phyloP scores from a whole-genome alignment of 805 yeast species.

The Wickerhamiella australiensis region DNA sequence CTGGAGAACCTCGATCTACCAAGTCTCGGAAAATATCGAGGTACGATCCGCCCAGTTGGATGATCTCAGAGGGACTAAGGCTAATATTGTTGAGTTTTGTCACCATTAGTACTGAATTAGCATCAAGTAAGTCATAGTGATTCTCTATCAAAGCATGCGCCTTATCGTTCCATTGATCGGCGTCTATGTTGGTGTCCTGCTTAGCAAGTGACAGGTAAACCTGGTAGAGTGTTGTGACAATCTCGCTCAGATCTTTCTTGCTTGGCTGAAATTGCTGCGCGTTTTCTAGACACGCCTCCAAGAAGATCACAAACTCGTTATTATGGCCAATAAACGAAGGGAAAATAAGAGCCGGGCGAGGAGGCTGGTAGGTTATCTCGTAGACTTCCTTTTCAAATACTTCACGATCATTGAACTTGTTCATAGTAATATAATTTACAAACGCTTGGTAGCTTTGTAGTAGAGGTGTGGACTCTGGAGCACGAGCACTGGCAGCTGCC shows the following conservation, averaged over 20 bases:
- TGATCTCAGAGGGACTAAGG: constrained; percentile 16
- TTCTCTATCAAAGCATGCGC: constrained; percentile 43
- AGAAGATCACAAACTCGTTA: constrained; percentile 75
- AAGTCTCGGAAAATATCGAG: constrained; percentile 56
- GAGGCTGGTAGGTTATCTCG: constrained; percentile 59
- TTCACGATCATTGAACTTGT: constrained; percentile 18
- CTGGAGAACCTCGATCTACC: constrained; percentile 45
- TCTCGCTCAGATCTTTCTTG: constrained; percentile 54
- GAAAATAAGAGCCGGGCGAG: constrained; percentile 76
- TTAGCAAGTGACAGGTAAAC: constrained; percentile 43
- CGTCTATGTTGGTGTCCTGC: constrained; percentile 29
- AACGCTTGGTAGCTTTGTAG: constrained; percentile 47
- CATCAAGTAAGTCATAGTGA: constrained; percentile 41
- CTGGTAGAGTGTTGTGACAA: constrained; percentile 70
- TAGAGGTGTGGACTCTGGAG: constrained; percentile 24
- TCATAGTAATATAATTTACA: constrained; percentile 37
- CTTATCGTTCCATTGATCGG: constrained; percentile 51
- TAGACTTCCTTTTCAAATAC: constrained; percentile 15
- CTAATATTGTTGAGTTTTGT: constrained; percentile 23
- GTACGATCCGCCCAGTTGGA: constrained; percentile 33
- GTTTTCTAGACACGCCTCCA: constrained; percentile 80
- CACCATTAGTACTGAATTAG: constrained; percentile 35
- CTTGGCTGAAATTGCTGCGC: constrained; percentile 67
- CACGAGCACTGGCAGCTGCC: background rate
- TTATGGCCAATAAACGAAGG: constrained; percentile 79